Percentiles rank a stretch among this genome's conserved stretches.
Conservation (phyloP, 352 stramenopile species). For the Blastocystis hominis region DNA sequence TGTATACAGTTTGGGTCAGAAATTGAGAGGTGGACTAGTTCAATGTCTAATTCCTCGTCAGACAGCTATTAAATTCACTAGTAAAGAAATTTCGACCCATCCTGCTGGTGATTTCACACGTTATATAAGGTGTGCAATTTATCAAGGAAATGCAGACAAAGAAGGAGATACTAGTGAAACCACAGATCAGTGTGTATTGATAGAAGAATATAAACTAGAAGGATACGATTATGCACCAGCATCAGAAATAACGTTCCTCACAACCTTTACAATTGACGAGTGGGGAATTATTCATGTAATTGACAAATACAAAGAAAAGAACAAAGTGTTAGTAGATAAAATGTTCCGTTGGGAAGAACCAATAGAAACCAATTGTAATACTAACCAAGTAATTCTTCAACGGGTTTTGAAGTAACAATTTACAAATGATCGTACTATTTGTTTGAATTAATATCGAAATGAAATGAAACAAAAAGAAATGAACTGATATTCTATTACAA, state of each 20-base stretch:
- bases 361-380: too few relatives aligned
- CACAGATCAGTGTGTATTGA: not conserved
- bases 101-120: not conserved
- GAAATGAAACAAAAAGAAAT: too few relatives aligned
- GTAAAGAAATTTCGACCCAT: not conserved
- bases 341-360: not conserved
- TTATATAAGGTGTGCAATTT: not conserved
- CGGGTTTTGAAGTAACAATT: too few relatives aligned
- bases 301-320: not conserved
- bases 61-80: not conserved
- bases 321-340: not conserved
- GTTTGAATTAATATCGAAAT: too few relatives aligned
- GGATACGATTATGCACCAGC: not conserved
- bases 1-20: not conserved
- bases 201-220: not conserved
- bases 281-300: constrained; percentile 15
- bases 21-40: not conserved
- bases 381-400: too few relatives aligned
- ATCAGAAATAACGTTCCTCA: not conserved
- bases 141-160: not conserved
- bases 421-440: too few relatives aligned
- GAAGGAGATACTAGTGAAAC: not conserved
- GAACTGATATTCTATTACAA: not conserved
- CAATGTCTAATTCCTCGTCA: not conserved
- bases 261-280: not conserved